phyloP scores from a whole-genome alignment of 1,139 yeast genomes.

The Yamadazyma conglobata region DNA sequence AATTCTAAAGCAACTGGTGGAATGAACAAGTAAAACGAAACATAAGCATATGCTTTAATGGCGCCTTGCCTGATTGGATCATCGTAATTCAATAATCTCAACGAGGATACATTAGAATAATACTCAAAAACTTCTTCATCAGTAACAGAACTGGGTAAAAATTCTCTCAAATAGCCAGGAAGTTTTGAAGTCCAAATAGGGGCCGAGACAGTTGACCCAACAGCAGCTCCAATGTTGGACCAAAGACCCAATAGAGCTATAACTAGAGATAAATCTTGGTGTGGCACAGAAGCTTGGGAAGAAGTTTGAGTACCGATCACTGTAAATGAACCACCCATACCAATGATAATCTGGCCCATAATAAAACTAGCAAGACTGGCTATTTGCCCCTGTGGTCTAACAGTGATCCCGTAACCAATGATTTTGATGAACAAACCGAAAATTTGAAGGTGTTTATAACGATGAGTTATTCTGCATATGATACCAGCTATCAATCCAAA shows the following conservation, averaged over 20 bases:
- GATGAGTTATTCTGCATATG: constrained; percentile 23
- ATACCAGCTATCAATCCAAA: constrained; percentile 32
- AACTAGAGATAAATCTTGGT: constrained; percentile 44
- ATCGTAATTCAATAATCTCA: constrained; percentile 19
- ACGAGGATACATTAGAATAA: constrained; percentile 16
- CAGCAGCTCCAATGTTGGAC: constrained; percentile 40
- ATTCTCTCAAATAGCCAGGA: constrained; percentile 24
- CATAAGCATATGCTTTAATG: constrained; percentile 24
- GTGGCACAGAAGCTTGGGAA: constrained; percentile 37
- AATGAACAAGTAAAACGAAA: constrained; percentile 20
- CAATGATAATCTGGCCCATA: constrained; percentile 21
- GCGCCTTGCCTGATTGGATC: constrained; percentile 25
- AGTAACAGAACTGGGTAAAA: constrained; percentile 19
- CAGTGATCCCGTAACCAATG: constrained; percentile 24
- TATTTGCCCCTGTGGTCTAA: constrained; percentile 17
- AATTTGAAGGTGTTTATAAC: constrained; percentile 28
- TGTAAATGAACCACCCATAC: constrained; percentile 30
- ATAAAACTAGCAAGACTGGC: constrained; percentile 19
- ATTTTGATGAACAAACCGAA: constrained; percentile 25
- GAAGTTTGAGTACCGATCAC: constrained; percentile 30
- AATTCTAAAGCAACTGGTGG: constrained; percentile 22
- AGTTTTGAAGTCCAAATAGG: constrained; percentile 46
- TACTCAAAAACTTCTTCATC: constrained; percentile 14
- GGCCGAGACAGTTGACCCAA: constrained; percentile 45
- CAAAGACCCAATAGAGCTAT: constrained; percentile 42